phyloP scores from a whole-genome alignment of 805 yeast species.

The Phaffomyces thermotolerans region DNA sequence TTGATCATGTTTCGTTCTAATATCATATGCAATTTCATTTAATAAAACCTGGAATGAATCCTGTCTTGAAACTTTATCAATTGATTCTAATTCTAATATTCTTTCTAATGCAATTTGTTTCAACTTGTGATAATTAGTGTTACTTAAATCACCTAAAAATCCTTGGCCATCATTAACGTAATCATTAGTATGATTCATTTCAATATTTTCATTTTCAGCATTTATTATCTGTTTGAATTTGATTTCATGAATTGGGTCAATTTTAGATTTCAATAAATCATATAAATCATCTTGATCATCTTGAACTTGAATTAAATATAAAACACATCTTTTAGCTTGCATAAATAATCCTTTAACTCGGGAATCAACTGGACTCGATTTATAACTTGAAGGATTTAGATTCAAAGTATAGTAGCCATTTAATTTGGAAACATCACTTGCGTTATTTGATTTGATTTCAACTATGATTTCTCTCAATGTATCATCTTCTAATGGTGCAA shows the following conservation, averaged over 20 bases:
- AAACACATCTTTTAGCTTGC: constrained; percentile 76
- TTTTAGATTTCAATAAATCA: constrained; percentile 62
- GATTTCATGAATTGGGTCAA: constrained; percentile 61
- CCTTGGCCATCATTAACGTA: constrained; percentile 37
- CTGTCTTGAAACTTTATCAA: constrained; percentile 55
- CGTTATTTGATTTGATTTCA: constrained; percentile 35
- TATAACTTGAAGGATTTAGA: constrained; percentile 49
- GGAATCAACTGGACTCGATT: constrained; percentile 41
- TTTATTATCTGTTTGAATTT: constrained; percentile 49
- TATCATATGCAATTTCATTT: constrained; percentile 80
- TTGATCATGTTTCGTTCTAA: constrained; percentile 48
- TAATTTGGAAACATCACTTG: constrained; percentile 40
- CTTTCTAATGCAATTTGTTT: constrained; percentile 71
- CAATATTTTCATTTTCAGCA: constrained; percentile 32
- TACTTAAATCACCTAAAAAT: constrained; percentile 42
- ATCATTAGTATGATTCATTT: constrained; percentile 31
- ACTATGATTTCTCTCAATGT: constrained; percentile 39
- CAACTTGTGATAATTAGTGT: constrained; percentile 58
- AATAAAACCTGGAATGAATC: constrained; percentile 73
- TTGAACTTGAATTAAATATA: constrained; percentile 80
- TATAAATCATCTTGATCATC: constrained; percentile 54
- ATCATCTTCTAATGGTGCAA: constrained; percentile 47
- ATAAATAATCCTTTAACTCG: constrained; percentile 53
- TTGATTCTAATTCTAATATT: constrained; percentile 64
- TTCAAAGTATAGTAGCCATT: constrained; percentile 50